phyloP scores from a whole-genome alignment of 78 protist species.

The Mantamonas sphyraenae region DNA sequence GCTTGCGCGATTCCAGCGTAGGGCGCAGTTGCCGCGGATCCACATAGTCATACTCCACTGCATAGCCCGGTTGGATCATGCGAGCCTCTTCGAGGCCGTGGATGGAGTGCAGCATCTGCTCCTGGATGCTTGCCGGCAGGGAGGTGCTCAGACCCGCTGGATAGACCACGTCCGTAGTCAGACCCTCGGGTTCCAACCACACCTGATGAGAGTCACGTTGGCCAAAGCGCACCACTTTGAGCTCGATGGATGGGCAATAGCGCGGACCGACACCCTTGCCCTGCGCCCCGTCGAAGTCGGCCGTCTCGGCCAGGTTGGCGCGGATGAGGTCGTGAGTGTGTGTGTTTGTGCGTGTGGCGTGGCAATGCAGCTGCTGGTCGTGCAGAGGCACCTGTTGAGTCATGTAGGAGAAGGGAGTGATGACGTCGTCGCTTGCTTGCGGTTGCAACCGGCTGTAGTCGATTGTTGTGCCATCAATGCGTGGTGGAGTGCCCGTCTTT shows the following conservation, averaged over 20 bases:
- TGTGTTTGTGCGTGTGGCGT: conserved; percentile 64
- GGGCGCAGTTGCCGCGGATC: conserved; percentile 67
- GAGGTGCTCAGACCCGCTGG: conserved; percentile 87
- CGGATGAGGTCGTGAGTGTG: conserved; percentile 52
- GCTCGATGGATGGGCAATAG: conserved; percentile 87
- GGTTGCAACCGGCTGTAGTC: conserved; percentile 30
- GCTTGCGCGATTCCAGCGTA: conserved; percentile 62
- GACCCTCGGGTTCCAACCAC: conserved; percentile 91
- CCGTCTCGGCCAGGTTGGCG: conserved; percentile 29
- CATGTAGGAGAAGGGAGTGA: conserved; percentile 64
- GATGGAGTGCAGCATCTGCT: conserved; percentile 7
- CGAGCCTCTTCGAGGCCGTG: conserved; percentile 22
- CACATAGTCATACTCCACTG: conserved; percentile 85
- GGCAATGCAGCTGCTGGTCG: conserved; percentile 37
- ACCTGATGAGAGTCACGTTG: conserved; percentile 51
- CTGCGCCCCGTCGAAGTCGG: conserved; percentile 41
- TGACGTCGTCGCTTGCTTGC: conserved; percentile 60
- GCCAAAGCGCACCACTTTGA: conserved; percentile 50
- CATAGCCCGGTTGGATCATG: conserved; percentile 67
- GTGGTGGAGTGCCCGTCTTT: conserved; percentile 82
- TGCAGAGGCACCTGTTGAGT: conserved; percentile 22
- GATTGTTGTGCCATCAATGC: conserved; percentile 56
- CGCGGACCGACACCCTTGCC: conserved; percentile 73
- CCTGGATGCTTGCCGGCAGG: conserved; percentile 74
- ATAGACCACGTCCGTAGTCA: conserved; percentile 64